phyloP scores from a whole-genome alignment of 1,284 basidiomycete species.

The Trichosporon coremiiforme region DNA sequence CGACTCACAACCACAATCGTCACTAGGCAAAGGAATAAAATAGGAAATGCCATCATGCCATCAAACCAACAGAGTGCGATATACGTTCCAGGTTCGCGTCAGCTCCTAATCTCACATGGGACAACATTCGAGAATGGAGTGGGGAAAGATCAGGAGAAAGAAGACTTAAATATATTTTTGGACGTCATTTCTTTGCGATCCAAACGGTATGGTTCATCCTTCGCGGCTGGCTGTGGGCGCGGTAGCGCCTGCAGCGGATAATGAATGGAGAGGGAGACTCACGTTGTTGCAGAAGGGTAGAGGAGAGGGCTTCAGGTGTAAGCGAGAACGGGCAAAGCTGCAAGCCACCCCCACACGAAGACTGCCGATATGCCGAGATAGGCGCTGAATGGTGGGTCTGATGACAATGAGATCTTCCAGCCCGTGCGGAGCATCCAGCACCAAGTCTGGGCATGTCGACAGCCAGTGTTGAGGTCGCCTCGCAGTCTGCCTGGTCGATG shows the following conservation, averaged over 20 bases:
- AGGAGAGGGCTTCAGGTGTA: background rate
- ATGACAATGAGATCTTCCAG: background rate
- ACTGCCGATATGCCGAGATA: background rate
- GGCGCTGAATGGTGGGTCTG: background rate
- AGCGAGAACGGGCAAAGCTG: background rate
- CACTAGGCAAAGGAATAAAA: too few relatives aligned
- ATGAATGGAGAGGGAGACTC: background rate
- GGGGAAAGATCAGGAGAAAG: constrained; percentile 17
- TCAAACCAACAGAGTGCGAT: background rate
- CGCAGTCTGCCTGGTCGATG: too few relatives aligned
- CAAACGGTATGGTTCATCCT: constrained; percentile 10
- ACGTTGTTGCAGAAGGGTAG: background rate
- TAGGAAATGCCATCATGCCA: constrained; percentile 1
- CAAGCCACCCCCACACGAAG: background rate
- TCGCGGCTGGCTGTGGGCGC: background rate
- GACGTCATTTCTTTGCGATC: constrained; percentile 3
- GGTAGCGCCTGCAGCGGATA: too few relatives aligned
- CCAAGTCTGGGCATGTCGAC: background rate
- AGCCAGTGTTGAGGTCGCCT: background rate
- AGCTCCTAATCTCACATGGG: background rate
- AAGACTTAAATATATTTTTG: constrained; percentile 18
- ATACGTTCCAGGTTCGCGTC: background rate
- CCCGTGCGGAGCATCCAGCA: too few relatives aligned
- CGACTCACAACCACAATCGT: too few relatives aligned
- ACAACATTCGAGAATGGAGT: constrained; percentile 1